Evolutionary conservation across 1,139 yeast genomes (phyloP), one percentile per base, ranked within the genome.

Genomic region (Saccharomyces hybrid): DNA sequence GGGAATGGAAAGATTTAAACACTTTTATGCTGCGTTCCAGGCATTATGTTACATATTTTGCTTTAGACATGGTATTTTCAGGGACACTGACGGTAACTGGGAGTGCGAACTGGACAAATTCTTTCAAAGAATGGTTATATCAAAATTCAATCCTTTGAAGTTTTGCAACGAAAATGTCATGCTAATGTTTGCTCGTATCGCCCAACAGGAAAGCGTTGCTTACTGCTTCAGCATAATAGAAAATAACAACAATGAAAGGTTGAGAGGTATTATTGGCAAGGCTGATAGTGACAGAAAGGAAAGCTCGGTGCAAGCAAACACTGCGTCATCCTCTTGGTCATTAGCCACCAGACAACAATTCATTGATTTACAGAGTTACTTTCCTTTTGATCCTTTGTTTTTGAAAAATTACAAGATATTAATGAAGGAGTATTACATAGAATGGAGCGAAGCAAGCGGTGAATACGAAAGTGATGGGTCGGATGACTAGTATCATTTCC

Each of bases 91-190:
- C 48, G 70, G 69, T 24, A 67, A 65, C 54, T 91, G 98, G 98
- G 96, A 86, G 65, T 84, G 91, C 61, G 84, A 81, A 50, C 70
- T 91, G 50, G 97, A 91, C 66, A 84, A 83, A 71, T 85, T 93
- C 61, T 89, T 91, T 74, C 97, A 88, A 70, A 78, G 96, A 61
- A 81, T 88, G 61, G 84, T 95, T 46, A 80, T 90, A 47, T 86
- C 97, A 19, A 87, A 87, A 65, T 90, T 93, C 75, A 95, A 93
- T 68, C 99, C 99, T 2, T 78, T 95, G 63, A 88, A 88, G 67
- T 93, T 84, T 73, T 90, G 98, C 71, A 93, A 91, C 67, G 95
- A 89, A 64, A 89, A 95, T 14, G 97, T 95, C 53, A 97, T 91
- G 57, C 79, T 84, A 58, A 93, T 91, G 76, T 93, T 93, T 75